Conservation (phyloP, 345 rosid species). For the Ceriops tagal region DNA sequence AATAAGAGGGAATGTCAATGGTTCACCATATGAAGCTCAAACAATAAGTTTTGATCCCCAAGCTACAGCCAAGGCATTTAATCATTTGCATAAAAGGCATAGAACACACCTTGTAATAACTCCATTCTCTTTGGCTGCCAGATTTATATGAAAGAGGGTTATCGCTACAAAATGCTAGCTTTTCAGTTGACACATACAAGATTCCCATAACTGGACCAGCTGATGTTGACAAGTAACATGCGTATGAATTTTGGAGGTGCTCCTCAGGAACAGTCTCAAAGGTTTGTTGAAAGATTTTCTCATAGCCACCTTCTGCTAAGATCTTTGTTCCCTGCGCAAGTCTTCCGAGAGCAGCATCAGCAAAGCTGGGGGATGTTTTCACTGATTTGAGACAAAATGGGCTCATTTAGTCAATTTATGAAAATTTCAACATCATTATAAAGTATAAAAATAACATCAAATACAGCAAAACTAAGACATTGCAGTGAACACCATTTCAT, state of each 20-base stretch:
- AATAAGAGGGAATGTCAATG: not conserved
- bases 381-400: not conserved
- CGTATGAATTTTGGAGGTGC: not conserved
- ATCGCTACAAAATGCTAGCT: not conserved
- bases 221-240: not conserved
- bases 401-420: not conserved
- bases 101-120: not conserved
- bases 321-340: slow-evolving; percentile 1
- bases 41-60: not conserved
- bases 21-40: not conserved
- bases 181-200: not conserved
- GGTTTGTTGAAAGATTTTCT: not conserved
- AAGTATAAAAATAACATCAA: too few species aligned
- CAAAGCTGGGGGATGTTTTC: slow-evolving; percentile 3
- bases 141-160: not conserved
- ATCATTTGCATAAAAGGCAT: not conserved
- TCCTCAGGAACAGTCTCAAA: slow-evolving; percentile 1
- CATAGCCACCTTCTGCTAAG: not conserved
- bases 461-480: too few species aligned
- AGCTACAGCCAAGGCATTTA: not conserved
- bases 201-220: slow-evolving; percentile 4
- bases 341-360: slow-evolving; percentile 1
- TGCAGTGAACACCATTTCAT: too few species aligned
- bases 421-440: too few species aligned
- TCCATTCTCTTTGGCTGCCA: slow-evolving; percentile 1